Conservation (phyloP, 2,329 filamentous ascomycete species). For the Ilyonectria destructans region DNA sequence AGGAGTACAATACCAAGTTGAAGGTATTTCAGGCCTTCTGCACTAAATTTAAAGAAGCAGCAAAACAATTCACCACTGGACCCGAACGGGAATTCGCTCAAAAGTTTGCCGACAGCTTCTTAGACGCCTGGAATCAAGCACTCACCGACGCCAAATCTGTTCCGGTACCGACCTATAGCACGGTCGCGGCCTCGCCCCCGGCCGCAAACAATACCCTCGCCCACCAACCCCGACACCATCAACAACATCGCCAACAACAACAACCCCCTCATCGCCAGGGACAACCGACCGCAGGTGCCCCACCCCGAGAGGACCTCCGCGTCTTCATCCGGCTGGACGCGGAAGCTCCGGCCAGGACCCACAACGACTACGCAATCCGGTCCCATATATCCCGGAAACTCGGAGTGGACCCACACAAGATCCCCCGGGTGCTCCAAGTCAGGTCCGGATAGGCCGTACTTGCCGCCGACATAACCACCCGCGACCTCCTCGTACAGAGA, state of each 20-base stretch:
- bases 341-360: slow-evolving; percentile 29
- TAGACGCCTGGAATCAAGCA: slow-evolving; percentile 30
- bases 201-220: slow-evolving; percentile 9
- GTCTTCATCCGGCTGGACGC: slow-evolving; percentile 38
- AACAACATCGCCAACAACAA: slow-evolving; percentile 22
- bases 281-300: slow-evolving; percentile 29
- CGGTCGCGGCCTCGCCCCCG: slow-evolving; percentile 8
- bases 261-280: slow-evolving; percentile 29
- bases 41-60: slow-evolving; percentile 29
- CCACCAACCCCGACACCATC: slow-evolving; percentile 1
- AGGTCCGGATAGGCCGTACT: slow-evolving; percentile 30
- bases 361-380: slow-evolving; percentile 27
- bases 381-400: slow-evolving; percentile 32
- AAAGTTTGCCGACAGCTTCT: slow-evolving; percentile 19
- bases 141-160: slow-evolving; percentile 22
- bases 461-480: slow-evolving; percentile 16
- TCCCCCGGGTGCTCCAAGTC: slow-evolving; percentile 28
- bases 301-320: slow-evolving; percentile 32
- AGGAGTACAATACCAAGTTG: slow-evolving; percentile 32
- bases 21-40: slow-evolving; percentile 36
- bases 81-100: slow-evolving; percentile 4
- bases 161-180: not conserved
- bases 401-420: slow-evolving; percentile 26
- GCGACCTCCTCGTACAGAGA: slow-evolving; percentile 28
- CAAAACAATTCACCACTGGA: slow-evolving; percentile 25